These are phyloP conservation scores for Fusarium luffae DNA, from an alignment of 2,329 filamentous ascomycete genomes.

Conservation along the genomic window DNA sequence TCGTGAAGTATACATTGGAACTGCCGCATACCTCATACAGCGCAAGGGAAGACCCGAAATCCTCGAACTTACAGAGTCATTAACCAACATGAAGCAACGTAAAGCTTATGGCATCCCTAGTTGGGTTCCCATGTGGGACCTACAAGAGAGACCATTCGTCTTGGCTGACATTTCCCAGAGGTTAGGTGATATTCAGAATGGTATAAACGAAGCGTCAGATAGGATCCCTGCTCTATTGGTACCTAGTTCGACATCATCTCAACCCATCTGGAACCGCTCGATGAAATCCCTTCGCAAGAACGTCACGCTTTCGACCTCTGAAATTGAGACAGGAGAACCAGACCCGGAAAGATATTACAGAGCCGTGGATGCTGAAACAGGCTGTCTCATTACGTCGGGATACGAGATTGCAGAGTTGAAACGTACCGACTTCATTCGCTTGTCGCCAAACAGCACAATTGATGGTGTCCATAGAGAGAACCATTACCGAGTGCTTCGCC, in stretches of 20 bases:
- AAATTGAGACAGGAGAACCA: neutral
- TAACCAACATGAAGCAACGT: slow-evolving; percentile 1
- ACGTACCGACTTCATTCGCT: neutral
- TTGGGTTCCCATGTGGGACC: slow-evolving; percentile 29
- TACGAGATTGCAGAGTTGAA: slow-evolving; percentile 6
- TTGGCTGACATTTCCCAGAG: neutral
- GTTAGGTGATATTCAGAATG: neutral
- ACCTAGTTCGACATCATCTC: neutral
- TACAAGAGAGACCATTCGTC: slow-evolving; percentile 4
- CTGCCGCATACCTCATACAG: slow-evolving; percentile 20
- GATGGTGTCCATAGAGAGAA: neutral
- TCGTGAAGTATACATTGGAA: slow-evolving; percentile 30
- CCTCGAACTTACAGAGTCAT: slow-evolving; percentile 10
- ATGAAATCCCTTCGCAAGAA: neutral
- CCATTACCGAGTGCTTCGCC: neutral
- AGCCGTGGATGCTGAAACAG: slow-evolving; percentile 9
- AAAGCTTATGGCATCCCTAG: slow-evolving; percentile 21
- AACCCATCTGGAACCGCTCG: neutral
- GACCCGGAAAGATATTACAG: neutral
- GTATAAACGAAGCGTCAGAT: neutral
- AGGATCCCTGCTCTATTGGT: neutral
- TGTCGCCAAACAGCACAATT: neutral
- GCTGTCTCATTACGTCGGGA: slow-evolving; percentile 14
- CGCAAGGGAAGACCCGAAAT: neutral
- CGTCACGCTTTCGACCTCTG: neutral